Percentiles rank a stretch among this genome's conserved stretches.
Evolutionary conservation across 2,329 filamentous ascomycete genomes (phyloP).

Genomic region (Bisporella sp.): DNA sequence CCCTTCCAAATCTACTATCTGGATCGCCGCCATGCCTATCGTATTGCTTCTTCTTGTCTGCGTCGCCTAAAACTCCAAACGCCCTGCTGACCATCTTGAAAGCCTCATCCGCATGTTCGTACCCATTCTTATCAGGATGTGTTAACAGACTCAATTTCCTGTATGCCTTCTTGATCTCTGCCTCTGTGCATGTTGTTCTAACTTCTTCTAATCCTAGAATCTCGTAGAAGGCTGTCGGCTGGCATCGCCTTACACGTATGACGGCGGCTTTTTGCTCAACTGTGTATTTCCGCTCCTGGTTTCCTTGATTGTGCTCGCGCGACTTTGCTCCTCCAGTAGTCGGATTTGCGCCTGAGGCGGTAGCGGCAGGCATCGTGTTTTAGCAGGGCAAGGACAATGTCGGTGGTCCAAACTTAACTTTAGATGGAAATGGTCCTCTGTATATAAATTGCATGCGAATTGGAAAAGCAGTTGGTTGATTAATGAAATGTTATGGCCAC

Average conservation of each 20-base stretch:
- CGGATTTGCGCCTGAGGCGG: constrained; percentile 35
- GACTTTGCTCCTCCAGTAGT: constrained; percentile 28
- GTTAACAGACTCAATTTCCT: constrained; percentile 89
- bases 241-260: constrained; percentile 77
- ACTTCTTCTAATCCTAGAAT: constrained; percentile 70
- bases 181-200: constrained; percentile 60
- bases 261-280: constrained; percentile 88
- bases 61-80: constrained; percentile 86
- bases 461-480: too few relatives aligned
- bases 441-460: too few relatives aligned
- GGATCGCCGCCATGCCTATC: constrained; percentile 90
- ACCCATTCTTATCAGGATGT: constrained; percentile 98
- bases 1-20: constrained; percentile 71
- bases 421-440: too few relatives aligned
- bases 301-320: constrained; percentile 50
- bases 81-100: constrained; percentile 97
- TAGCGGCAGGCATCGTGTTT: constrained; percentile 28
- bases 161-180: constrained; percentile 96
- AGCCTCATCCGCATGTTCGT: constrained; percentile 90
- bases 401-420: neutral
- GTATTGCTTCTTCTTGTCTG: constrained; percentile 85
- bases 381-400: neutral
- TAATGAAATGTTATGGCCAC: too few relatives aligned
- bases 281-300: constrained; percentile 65
- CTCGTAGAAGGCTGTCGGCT: constrained; percentile 87